phyloP scores from a whole-genome alignment of 2,329 filamentous ascomycete genomes.

The Ophiocordyceps camponoti-leonardi region DNA sequence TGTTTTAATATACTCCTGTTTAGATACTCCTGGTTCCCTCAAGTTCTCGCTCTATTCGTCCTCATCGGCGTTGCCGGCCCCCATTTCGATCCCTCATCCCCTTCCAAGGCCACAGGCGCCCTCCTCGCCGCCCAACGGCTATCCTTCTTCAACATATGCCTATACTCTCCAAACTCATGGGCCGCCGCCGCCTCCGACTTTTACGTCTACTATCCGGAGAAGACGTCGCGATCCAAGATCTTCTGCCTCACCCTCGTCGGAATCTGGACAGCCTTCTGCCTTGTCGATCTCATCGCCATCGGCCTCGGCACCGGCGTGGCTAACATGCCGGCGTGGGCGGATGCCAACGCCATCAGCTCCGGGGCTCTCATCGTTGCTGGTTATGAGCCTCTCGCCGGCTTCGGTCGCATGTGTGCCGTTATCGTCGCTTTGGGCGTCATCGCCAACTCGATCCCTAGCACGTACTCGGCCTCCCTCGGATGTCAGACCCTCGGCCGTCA shows the following conservation, averaged over 20 bases:
- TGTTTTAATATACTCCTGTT: no score
- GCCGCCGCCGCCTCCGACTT: constrained; percentile 61
- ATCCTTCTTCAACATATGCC: constrained; percentile 53
- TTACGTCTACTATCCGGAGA: constrained; percentile 58
- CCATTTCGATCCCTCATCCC: constrained; percentile 46
- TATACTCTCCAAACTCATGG: constrained; percentile 39
- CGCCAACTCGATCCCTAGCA: constrained; percentile 36
- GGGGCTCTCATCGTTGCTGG: constrained; percentile 40
- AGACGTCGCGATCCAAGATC: constrained; percentile 39
- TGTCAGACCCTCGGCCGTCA: constrained; percentile 40
- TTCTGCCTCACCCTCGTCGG: constrained; percentile 55
- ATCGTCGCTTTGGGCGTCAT: constrained; percentile 35
- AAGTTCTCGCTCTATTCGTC: constrained; percentile 61
- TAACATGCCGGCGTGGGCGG: constrained; percentile 29
- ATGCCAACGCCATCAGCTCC: constrained; percentile 31
- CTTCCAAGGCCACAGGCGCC: constrained; percentile 40
- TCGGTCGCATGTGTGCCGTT: constrained; percentile 39
- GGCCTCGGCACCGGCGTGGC: constrained; percentile 33
- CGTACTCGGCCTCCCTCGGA: constrained; percentile 40
- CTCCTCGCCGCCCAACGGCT: constrained; percentile 41
- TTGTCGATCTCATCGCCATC: constrained; percentile 48
- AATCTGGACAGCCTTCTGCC: constrained; percentile 40
- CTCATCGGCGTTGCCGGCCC: constrained; percentile 47
- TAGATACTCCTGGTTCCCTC: constrained; percentile 32
- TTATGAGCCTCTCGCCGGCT: constrained; percentile 32